A percentile compares a stretch with the other conserved stretches of the same genome.
These are phyloP conservation scores for Maudiozyma bulderi DNA, from an alignment of 805 yeast species.

Conservation along the genomic window DNA sequence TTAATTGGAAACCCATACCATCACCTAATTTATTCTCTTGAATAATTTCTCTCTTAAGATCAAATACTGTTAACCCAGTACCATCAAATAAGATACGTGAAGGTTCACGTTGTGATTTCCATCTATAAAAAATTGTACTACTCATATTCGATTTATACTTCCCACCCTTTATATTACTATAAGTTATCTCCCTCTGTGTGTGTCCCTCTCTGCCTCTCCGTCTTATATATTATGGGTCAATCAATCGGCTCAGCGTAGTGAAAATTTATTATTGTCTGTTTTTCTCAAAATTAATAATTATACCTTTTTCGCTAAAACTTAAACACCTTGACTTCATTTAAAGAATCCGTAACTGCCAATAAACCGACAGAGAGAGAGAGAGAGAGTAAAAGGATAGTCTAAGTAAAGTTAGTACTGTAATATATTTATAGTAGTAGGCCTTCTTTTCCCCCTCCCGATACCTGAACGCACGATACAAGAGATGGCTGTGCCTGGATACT, in stretches of 20 bases:
- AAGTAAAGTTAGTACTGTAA: no score
- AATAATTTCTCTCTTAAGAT: constrained; percentile 83
- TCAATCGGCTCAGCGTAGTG: no score
- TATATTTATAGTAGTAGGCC: no score
- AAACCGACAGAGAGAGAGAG: no score
- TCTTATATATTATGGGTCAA: background rate
- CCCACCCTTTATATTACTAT: background rate
- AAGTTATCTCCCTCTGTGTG: background rate
- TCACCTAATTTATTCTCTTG: constrained; percentile 69
- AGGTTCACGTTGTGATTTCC: constrained; percentile 72
- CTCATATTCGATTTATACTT: constrained; percentile 42
- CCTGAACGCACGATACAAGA: background rate
- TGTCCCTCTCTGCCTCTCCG: background rate
- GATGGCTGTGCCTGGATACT: constrained; percentile 68
- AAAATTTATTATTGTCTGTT: no score
- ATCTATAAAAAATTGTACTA: constrained; percentile 78
- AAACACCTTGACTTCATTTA: no score
- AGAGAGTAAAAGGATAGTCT: no score
- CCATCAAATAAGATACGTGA: constrained; percentile 86
- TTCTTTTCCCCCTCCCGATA: no score
- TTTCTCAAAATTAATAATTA: no score
- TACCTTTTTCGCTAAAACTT: no score
- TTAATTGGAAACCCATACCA: constrained; percentile 75
- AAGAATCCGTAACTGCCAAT: no score
- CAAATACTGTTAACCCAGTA: constrained; percentile 92